phyloP scores from a whole-genome alignment of 495 filamentous ascomycete species.

The Tuber borchii region DNA sequence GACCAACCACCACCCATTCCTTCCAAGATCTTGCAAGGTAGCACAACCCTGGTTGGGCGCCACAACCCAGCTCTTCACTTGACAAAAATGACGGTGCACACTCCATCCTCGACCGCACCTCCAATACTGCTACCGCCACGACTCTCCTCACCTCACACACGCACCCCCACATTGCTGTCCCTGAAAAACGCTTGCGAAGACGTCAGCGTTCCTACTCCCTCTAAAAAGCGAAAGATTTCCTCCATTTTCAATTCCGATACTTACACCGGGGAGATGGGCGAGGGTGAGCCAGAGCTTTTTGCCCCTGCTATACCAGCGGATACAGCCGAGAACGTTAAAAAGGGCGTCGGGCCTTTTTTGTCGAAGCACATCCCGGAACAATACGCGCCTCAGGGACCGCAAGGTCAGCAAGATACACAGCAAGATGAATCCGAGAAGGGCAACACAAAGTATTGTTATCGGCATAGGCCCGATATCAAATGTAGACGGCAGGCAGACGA shows the following conservation, averaged over 20 bases:
- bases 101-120: slow-evolving; percentile 17
- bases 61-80: slow-evolving; percentile 22
- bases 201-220: slow-evolving; percentile 19
- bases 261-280: slow-evolving; percentile 25
- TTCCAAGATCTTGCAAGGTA: slow-evolving; percentile 13
- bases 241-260: slow-evolving; percentile 26
- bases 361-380: slow-evolving; percentile 75
- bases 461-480: slow-evolving; percentile 89
- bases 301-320: slow-evolving; percentile 37
- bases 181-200: slow-evolving; percentile 20
- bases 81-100: slow-evolving; percentile 35
- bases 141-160: slow-evolving; percentile 14
- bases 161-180: slow-evolving; percentile 24
- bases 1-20: slow-evolving; percentile 23
- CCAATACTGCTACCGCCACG: slow-evolving; percentile 11
- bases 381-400: slow-evolving; percentile 58
- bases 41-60: slow-evolving; percentile 26
- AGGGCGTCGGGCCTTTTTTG: slow-evolving; percentile 68
- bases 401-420: slow-evolving; percentile 41
- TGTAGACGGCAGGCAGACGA: slow-evolving; percentile 89
- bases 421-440: slow-evolving; percentile 46
- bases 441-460: slow-evolving; percentile 92
- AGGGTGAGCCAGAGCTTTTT: slow-evolving; percentile 31
- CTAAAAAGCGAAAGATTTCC: slow-evolving; percentile 31
- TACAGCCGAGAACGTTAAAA: slow-evolving; percentile 35